A percentile compares a stretch with the other conserved stretches of the same genome.
Evolutionary conservation across 176 grass and related monocot species (phyloP).

Genomic region (Aegilops tauschii): DNA sequence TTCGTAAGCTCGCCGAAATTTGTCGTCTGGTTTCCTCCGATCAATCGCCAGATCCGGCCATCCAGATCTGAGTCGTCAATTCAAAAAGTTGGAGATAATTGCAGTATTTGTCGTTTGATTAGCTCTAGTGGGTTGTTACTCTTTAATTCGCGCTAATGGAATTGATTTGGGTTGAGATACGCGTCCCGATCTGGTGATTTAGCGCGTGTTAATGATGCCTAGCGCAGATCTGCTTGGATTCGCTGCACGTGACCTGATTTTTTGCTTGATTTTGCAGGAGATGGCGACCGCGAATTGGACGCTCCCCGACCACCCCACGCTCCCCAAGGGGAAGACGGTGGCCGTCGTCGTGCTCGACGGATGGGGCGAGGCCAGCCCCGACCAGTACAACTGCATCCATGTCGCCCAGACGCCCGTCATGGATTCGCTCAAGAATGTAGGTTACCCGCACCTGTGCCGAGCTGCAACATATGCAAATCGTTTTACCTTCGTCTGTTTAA

Average conservation of each 20-base stretch:
- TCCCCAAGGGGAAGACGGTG: slow-evolving; percentile 82
- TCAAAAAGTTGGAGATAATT: too few species aligned
- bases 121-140: not conserved
- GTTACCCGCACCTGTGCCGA: not conserved
- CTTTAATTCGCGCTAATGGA: not conserved
- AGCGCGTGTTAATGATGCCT: not conserved
- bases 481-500: not conserved
- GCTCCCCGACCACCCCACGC: slow-evolving; percentile 71
- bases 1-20: not conserved
- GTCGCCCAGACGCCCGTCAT: slow-evolving; percentile 80
- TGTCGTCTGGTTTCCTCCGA: not conserved
- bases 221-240: slow-evolving; percentile 16
- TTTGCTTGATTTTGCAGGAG: slow-evolving; percentile 26
- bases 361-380: slow-evolving; percentile 83
- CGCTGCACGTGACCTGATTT: not conserved
- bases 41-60: not conserved
- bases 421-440: slow-evolving; percentile 94
- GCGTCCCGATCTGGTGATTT: slow-evolving; percentile 4
- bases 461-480: not conserved
- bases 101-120: not conserved
- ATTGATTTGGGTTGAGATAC: not conserved
- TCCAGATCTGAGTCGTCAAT: too few species aligned
- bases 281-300: slow-evolving; percentile 62
- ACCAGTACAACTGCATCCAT: slow-evolving; percentile 94
- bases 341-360: slow-evolving; percentile 88